Conservation (phyloP, 1,139 yeast genomes). For the Saccharomyces hybrid region DNA sequence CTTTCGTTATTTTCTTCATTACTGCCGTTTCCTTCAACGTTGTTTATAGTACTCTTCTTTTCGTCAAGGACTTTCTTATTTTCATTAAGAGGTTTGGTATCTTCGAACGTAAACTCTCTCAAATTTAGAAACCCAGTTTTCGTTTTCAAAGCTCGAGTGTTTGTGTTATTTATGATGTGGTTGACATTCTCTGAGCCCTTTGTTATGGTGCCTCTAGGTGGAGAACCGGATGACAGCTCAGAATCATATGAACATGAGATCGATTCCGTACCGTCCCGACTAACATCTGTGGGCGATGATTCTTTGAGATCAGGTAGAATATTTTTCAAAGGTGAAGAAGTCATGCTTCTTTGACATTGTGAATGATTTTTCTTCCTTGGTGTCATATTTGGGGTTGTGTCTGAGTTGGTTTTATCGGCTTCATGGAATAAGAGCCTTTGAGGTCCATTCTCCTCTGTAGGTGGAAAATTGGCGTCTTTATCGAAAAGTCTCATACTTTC, state of each 20-base stretch:
- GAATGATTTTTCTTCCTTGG: not conserved
- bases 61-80: not conserved
- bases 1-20: not conserved
- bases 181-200: not conserved
- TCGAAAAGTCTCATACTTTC: conserved; percentile 3
- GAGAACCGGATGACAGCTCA: conserved; percentile 6
- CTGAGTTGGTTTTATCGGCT: conserved; percentile 1
- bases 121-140: conserved; percentile 12
- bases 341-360: not conserved
- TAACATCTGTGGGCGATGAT: not conserved
- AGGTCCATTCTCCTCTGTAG: conserved; percentile 16
- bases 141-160: conserved; percentile 7
- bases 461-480: conserved; percentile 5
- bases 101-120: conserved; percentile 20
- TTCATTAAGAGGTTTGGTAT: not conserved
- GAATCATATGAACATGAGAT: conserved; percentile 8
- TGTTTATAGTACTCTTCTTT: conserved; percentile 1
- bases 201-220: not conserved
- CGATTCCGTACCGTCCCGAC: not conserved
- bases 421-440: conserved; percentile 25
- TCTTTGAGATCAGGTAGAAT: conserved; percentile 10
- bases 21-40: not conserved
- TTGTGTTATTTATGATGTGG: not conserved
- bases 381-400: not conserved
- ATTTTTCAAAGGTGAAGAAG: conserved; percentile 12